These are phyloP conservation scores for Veloboletus limbatus DNA, from an alignment of 1,284 basidiomycete genomes.

Conservation along the genomic window DNA sequence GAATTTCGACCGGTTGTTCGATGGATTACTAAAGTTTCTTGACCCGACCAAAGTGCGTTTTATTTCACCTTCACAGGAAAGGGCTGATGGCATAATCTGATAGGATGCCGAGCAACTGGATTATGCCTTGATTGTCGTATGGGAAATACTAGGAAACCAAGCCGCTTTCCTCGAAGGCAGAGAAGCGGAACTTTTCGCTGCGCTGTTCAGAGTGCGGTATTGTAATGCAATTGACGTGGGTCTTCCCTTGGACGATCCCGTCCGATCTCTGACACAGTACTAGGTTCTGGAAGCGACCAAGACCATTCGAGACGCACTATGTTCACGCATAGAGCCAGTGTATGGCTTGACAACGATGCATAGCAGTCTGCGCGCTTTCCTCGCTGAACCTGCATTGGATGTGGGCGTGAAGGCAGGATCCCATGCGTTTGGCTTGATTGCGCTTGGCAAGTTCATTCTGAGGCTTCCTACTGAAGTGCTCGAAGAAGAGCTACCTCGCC, in stretches of 20 bases:
- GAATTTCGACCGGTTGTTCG: conserved; percentile 63
- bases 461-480: conserved; percentile 76
- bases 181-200: conserved; percentile 66
- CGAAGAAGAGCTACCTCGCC: conserved; percentile 78
- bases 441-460: conserved; percentile 76
- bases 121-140: conserved; percentile 70
- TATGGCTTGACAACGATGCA: conserved; percentile 81
- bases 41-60: conserved; percentile 52
- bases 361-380: conserved; percentile 62
- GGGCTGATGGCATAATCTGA: conserved; percentile 8
- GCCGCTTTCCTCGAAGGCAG: conserved; percentile 64
- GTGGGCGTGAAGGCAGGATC: conserved; percentile 57
- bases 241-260: conserved; percentile 4
- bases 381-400: conserved; percentile 45
- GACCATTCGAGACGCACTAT: conserved; percentile 70
- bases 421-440: conserved; percentile 78
- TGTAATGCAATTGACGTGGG: conserved; percentile 66
- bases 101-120: conserved; percentile 64
- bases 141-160: conserved; percentile 74
- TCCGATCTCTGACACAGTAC: conserved; percentile 11
- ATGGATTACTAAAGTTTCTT: conserved; percentile 57
- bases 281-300: conserved; percentile 79
- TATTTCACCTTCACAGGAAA: conserved; percentile 1
- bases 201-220: conserved; percentile 61
- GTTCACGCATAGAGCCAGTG: conserved; percentile 70